Base-by-base conservation (phyloP, 2,329 filamentous ascomycete genomes). In the Curvularia hawaiiensis region DNA sequence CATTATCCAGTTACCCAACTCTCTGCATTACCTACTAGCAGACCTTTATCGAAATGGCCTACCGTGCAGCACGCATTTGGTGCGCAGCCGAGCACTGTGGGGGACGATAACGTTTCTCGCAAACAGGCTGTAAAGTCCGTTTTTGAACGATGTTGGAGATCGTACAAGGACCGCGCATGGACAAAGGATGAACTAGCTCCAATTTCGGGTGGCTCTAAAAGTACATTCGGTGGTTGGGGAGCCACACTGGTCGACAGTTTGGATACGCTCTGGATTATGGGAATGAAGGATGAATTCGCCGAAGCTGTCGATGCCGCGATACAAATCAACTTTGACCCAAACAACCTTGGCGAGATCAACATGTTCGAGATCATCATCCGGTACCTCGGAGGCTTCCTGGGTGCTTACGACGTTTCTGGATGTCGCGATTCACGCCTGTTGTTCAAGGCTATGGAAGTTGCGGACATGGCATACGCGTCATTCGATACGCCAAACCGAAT, bases 401-500 rank as follows among this genome's bases (percentile, higher is more conserved):
- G 87, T 39, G 94, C 93, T 3, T 97, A 95, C 72, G 94, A 98
- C 77, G 83, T 97, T 50, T 92, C 90, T 48, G 90, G 85, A 60
- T 67, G 63, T 10, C 68, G 73, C 43, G 89, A 96, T 69, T 77
- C 82, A 16, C 80, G 89, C 22, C 81, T 96, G 11, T 82, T 96
- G 30, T 84, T 88, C 54, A 95, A 95, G 76, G 90, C 92, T 1
- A 82, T 89, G 33, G 88, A 94, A 76, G 84, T 95, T 28, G 91
- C 86, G 38, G 90, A 94, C 67, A 83, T 96, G 57, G 79, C 96
- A 35, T 92, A 93, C 79, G 86, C 88, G 46, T 84, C 89, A 7
- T 96, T 96, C 69, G 92, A 96, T 75, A 97, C 94, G 0, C 92
- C 93, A 0, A 97, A 97, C 75, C 87, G 92, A 64, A 96, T 97